Evolutionary conservation across 148 eudicot species (phyloP).

Genomic region (Amaranthus palmeri): DNA sequence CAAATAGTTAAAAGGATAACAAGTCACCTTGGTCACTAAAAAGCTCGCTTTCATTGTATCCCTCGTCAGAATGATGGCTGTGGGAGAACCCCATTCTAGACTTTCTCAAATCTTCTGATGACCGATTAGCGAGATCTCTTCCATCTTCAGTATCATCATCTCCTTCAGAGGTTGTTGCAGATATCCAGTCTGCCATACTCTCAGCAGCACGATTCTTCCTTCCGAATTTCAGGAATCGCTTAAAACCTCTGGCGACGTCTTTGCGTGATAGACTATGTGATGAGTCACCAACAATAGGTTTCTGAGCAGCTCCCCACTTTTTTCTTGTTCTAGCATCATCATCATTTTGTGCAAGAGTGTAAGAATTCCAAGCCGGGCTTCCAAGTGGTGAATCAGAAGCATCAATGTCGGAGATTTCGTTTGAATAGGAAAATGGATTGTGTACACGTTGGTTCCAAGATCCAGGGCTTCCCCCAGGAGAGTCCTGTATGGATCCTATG

Average conservation of each 20-base stretch:
- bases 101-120: slow-evolving; percentile 89
- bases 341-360: slow-evolving; percentile 57
- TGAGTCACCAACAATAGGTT: slow-evolving; percentile 59
- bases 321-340: slow-evolving; percentile 87
- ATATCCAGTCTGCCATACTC: slow-evolving; percentile 80
- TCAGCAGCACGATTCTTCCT: slow-evolving; percentile 75
- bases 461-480: slow-evolving; percentile 70
- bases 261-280: slow-evolving; percentile 59
- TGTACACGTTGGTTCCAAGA: slow-evolving; percentile 70
- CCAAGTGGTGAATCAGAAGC: slow-evolving; percentile 76
- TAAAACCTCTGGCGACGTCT: slow-evolving; percentile 76
- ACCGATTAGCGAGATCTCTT: slow-evolving; percentile 60
- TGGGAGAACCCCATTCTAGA: slow-evolving; percentile 93
- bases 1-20: background rate
- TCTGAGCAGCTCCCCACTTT: slow-evolving; percentile 92
- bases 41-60: slow-evolving; percentile 62
- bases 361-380: slow-evolving; percentile 82
- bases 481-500: slow-evolving; percentile 44
- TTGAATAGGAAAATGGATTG: slow-evolving; percentile 58
- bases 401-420: slow-evolving; percentile 74
- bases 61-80: slow-evolving; percentile 67
- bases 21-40: slow-evolving; percentile 66
- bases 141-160: slow-evolving; percentile 97
- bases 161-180: slow-evolving; percentile 98
- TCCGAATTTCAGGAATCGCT: slow-evolving; percentile 84